A percentile compares a stretch with the other conserved stretches of the same genome.
Conservation (phyloP, 306 rosid species). For the Nissolia schottii region DNA sequence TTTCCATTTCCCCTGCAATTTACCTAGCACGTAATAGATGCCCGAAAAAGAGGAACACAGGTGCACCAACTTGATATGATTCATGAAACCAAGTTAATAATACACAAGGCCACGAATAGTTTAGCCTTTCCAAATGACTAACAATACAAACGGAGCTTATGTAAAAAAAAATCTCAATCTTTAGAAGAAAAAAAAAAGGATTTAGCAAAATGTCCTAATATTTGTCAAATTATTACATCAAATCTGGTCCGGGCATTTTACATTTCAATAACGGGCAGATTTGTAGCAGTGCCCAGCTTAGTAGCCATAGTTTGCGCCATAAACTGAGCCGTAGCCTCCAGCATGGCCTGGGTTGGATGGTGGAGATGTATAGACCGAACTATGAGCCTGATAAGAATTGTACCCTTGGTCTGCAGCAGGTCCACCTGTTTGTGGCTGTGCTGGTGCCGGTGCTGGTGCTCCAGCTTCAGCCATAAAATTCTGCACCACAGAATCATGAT, state of each 20-base stretch:
- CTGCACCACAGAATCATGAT: conserved; percentile 41
- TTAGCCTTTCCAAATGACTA: conserved; percentile 3
- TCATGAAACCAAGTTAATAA: not conserved
- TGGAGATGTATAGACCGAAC: conserved; percentile 78
- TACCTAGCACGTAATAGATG: no score
- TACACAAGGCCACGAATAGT: not conserved
- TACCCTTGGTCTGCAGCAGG: conserved; percentile 68
- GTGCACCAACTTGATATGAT: conserved; percentile 1
- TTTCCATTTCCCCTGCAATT: no score
- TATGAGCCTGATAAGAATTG: conserved; percentile 65
- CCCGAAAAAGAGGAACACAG: not conserved
- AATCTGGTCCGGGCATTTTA: conserved; percentile 2
- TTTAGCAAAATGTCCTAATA: not conserved
- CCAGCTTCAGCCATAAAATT: conserved; percentile 96
- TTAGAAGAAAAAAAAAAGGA: not conserved
- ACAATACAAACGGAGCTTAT: not conserved
- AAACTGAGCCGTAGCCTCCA: conserved; percentile 73
- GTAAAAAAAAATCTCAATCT: not conserved
- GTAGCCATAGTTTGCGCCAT: conserved; percentile 86
- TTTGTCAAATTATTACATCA: conserved; percentile 22
- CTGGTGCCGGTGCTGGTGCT: conserved; percentile 47
- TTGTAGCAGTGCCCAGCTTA: conserved; percentile 22
- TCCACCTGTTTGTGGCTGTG: conserved; percentile 53
- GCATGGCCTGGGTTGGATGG: conserved; percentile 67
- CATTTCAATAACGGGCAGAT: conserved; percentile 13